A percentile compares a stretch with the other conserved stretches of the same genome.
phyloP scores from a whole-genome alignment of 306 rosid species.

The Cercis canadensis region DNA sequence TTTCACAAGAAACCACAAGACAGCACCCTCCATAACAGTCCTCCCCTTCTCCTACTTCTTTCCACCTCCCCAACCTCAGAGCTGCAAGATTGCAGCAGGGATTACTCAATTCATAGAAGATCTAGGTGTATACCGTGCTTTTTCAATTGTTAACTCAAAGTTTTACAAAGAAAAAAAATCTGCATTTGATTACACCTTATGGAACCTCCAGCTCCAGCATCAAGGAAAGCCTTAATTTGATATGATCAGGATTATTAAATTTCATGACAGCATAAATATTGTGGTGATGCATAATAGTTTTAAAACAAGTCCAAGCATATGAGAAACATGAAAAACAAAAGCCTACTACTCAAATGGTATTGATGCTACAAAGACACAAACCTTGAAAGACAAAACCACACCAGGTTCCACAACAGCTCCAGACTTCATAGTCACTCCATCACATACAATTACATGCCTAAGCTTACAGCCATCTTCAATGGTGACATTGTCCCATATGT shows the following conservation, averaged over 20 bases:
- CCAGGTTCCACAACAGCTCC: slow-evolving; percentile 92
- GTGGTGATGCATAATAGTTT: slow-evolving; percentile 1
- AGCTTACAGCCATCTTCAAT: slow-evolving; percentile 93
- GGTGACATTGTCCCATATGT: slow-evolving; percentile 81
- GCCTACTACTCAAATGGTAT: slow-evolving; percentile 20
- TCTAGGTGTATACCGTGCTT: too few relatives aligned
- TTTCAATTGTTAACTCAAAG: too few relatives aligned
- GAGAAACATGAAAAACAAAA: slow-evolving; percentile 28
- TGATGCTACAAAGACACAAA: slow-evolving; percentile 37
- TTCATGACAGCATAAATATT: slow-evolving; percentile 10
- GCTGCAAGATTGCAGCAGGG: too few relatives aligned
- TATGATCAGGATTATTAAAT: slow-evolving; percentile 4
- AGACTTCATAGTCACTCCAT: slow-evolving; percentile 78
- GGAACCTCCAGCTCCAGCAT: background rate
- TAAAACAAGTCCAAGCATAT: slow-evolving; percentile 25
- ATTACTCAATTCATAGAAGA: too few relatives aligned
- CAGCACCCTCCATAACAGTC: too few relatives aligned
- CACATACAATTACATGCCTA: slow-evolving; percentile 85
- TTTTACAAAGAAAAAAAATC: too few relatives aligned
- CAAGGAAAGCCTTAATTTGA: slow-evolving; percentile 29
- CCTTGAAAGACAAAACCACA: slow-evolving; percentile 90
- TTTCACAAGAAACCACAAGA: too few relatives aligned
- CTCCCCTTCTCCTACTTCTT: too few relatives aligned
- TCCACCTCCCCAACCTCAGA: too few relatives aligned
- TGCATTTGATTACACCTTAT: background rate